phyloP scores from a whole-genome alignment of 2,329 filamentous ascomycete genomes.

The Colletotrichum paranaense region DNA sequence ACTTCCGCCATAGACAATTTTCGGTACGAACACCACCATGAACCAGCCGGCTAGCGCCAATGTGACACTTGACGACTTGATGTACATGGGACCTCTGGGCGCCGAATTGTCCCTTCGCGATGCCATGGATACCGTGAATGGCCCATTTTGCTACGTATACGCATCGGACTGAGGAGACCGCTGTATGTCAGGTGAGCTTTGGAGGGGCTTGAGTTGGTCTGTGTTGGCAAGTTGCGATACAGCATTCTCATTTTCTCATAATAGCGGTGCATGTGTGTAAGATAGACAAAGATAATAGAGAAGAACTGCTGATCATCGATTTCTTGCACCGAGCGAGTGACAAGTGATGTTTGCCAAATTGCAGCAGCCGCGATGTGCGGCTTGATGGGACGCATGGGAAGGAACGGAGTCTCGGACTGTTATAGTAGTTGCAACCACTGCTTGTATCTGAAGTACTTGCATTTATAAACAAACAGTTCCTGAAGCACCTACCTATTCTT shows the following conservation, averaged over 20 bases:
- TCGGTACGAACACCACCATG: constrained; percentile 54
- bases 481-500: neutral
- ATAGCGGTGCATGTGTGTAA: neutral
- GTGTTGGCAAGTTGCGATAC: neutral
- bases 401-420: neutral
- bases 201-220: too few relatives aligned
- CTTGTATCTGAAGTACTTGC: too few relatives aligned
- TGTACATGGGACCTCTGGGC: constrained; percentile 47
- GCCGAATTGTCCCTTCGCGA: constrained; percentile 46
- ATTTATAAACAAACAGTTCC: too few relatives aligned
- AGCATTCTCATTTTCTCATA: neutral
- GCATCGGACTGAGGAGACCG: neutral
- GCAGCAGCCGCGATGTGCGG: neutral
- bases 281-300: neutral
- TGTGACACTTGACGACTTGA: constrained; percentile 51
- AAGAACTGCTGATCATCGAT: neutral
- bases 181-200: neutral
- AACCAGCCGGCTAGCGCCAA: constrained; percentile 53
- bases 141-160: constrained; percentile 58
- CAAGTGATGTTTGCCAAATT: too few relatives aligned
- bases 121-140: constrained; percentile 52
- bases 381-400: neutral
- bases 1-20: constrained; percentile 40
- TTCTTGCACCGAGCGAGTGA: neutral
- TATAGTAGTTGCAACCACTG: neutral